A percentile compares a stretch with the other conserved stretches of the same genome.
Evolutionary conservation across 768 basidiomycete genomes (phyloP).

Genomic region (Naganishia kalamii): DNA sequence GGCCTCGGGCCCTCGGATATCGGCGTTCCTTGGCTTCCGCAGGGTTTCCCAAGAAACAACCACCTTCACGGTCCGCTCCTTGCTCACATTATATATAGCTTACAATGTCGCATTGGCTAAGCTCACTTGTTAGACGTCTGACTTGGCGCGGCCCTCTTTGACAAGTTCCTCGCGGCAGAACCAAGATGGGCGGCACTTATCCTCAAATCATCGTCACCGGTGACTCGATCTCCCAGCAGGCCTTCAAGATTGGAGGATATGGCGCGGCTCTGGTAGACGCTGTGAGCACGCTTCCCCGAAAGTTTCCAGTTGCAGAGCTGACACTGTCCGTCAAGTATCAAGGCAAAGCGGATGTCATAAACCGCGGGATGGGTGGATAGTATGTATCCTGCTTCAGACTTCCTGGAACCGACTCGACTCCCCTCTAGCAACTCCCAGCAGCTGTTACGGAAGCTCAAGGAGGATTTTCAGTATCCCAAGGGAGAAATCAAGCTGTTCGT

Average conservation of each 20-base stretch:
- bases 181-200: neutral
- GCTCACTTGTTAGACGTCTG: too few relatives aligned
- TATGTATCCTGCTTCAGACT: neutral
- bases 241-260: slow-evolving; percentile 12
- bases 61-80: too few relatives aligned
- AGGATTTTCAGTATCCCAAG: slow-evolving; percentile 4
- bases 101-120: too few relatives aligned
- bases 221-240: slow-evolving; percentile 14
- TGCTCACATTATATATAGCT: too few relatives aligned
- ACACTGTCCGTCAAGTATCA: neutral
- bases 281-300: neutral
- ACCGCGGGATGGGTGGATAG: slow-evolving; percentile 18
- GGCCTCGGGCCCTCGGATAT: too few relatives aligned
- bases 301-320: neutral
- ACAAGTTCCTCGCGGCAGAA: neutral
- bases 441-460: neutral
- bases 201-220: slow-evolving; percentile 13
- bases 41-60: too few relatives aligned
- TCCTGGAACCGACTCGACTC: neutral
- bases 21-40: neutral
- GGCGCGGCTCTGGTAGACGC: slow-evolving; percentile 14
- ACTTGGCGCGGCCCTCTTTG: too few relatives aligned
- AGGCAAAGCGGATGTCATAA: slow-evolving; percentile 8
- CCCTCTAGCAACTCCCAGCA: neutral
- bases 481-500: neutral